Evolutionary conservation across 768 basidiomycete genomes (phyloP).

Genomic region (Boletus vinaceobasis): DNA sequence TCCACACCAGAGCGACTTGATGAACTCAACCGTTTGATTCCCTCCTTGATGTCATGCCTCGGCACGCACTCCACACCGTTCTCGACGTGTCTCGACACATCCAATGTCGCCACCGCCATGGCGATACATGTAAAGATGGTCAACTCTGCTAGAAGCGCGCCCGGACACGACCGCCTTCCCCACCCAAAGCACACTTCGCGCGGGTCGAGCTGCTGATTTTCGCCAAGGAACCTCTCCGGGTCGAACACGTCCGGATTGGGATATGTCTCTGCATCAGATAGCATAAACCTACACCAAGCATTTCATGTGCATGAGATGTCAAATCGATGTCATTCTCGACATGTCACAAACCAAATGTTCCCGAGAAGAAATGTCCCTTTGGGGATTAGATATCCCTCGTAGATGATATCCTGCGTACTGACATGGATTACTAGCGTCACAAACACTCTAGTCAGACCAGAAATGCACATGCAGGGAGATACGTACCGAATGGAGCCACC

Average conservation of each 20-base stretch:
- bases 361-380: no score
- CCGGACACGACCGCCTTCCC: no score
- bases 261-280: no score
- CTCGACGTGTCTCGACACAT: conserved; percentile 5
- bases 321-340: no score
- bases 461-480: neutral
- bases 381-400: no score
- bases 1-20: neutral
- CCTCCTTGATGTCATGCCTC: neutral
- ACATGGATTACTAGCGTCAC: conserved; percentile 1
- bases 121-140: conserved; percentile 8
- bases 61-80: neutral
- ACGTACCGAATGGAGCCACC: neutral
- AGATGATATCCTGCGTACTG: conserved; percentile 19
- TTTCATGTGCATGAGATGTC: no score
- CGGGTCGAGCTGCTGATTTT: no score
- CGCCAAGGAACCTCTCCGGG: no score
- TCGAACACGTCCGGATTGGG: no score
- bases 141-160: conserved; percentile 3
- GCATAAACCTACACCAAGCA: no score
- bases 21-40: neutral
- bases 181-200: no score
- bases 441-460: neutral
- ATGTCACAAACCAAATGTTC: no score
- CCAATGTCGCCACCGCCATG: neutral